Evolutionary conservation across 1,284 basidiomycete species (phyloP).

Genomic region (Chalciporus piperatoides): DNA sequence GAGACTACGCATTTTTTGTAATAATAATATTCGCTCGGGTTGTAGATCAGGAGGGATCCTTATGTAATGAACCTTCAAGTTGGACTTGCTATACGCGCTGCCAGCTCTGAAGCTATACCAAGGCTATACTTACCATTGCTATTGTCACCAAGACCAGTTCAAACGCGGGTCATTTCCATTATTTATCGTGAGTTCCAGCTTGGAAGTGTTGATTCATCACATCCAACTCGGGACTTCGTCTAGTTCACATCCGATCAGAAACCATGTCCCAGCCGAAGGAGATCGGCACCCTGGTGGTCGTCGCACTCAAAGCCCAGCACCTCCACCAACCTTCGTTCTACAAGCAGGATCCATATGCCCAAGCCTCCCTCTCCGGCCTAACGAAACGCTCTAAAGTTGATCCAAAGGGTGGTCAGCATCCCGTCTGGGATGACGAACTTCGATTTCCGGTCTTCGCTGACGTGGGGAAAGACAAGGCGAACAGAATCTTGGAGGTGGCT

Average conservation of each 20-base stretch:
- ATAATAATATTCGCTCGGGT: background rate
- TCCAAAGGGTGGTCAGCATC: constrained; percentile 72
- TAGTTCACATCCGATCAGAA: background rate
- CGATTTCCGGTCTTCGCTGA: constrained; percentile 50
- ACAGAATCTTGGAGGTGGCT: constrained; percentile 56
- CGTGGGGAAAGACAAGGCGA: constrained; percentile 38
- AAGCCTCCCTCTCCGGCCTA: constrained; percentile 43
- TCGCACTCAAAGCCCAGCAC: constrained; percentile 71
- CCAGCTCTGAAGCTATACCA: no score
- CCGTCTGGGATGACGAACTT: constrained; percentile 73
- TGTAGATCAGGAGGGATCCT: no score
- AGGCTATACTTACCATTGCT: no score
- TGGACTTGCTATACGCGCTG: no score
- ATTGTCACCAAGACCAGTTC: no score
- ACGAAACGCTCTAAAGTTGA: constrained; percentile 59
- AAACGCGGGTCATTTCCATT: background rate
- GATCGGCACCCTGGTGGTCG: constrained; percentile 68
- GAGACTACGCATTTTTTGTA: background rate
- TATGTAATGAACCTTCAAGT: no score
- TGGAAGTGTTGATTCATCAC: background rate
- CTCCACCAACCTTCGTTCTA: constrained; percentile 69
- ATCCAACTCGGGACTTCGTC: background rate
- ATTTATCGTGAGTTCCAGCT: background rate
- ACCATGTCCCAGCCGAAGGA: constrained; percentile 36
- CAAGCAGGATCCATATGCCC: constrained; percentile 71